Base-by-base conservation (phyloP, 805 yeast genomes). In the Jamesozyma hellenica region DNA sequence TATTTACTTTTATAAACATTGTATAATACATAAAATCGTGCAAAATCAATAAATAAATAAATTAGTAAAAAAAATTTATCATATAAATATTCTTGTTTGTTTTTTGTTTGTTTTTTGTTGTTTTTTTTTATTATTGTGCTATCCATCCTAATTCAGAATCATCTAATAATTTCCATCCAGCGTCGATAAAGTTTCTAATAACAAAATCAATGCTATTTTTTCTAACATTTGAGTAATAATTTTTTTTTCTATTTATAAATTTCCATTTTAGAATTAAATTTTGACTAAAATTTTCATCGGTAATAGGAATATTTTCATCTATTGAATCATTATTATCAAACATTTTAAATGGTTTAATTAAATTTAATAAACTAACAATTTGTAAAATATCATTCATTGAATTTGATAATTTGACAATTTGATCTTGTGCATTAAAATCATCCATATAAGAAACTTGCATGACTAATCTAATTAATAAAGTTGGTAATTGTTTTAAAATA, bases 61-160 rank as follows among this genome's bases (percentile, higher is more conserved):
- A n/a, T n/a, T n/a, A n/a, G n/a, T n/a, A n/a, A n/a, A n/a, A n/a
- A n/a, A n/a, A n/a, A n/a, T n/a, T n/a, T n/a, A n/a, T n/a, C n/a
- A n/a, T n/a, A n/a, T n/a, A n/a, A n/a, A n/a, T n/a, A n/a, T n/a
- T n/a, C n/a, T n/a, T n/a, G n/a, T n/a, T n/a, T n/a, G n/a, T n/a
- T n/a, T n/a, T n/a, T n/a, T n/a, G n/a, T n/a, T n/a, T n/a, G n/a
- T n/a, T n/a, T n/a, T n/a, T n/a, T n/a, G n/a, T n/a, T n/a, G n/a
- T n/a, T n/a, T n/a, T n/a, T n/a, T n/a, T n/a, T 21, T 5, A 8
- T 21, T 5, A 21, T 21, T 21, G 6, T n/a, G 26, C 29, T 23
- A 38, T 11, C 64, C 64, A 59, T 6, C 64, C 64, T 17, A 59
- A 34, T 36, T 58, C 64, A 10, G 55, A 45, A 33, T 53, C 59